phyloP scores from a whole-genome alignment of 345 rosid genomes.

The Nasturtium officinale region DNA sequence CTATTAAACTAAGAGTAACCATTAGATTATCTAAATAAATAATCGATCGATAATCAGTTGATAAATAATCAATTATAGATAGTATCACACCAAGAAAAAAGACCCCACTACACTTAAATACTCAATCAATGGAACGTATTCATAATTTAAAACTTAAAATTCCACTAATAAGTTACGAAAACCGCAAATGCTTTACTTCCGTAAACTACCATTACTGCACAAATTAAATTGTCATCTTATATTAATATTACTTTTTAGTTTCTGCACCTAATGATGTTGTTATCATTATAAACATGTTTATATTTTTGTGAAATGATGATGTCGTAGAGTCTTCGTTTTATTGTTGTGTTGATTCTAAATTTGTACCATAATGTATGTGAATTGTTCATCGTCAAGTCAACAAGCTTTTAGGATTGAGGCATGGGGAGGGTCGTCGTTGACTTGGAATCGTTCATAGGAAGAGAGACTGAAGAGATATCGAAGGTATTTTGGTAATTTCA shows the following conservation, averaged over 20 bases:
- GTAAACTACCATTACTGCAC: neutral
- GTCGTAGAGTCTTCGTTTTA: neutral
- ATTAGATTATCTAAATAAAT: neutral
- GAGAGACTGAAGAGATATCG: neutral
- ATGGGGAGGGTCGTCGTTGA: slow-evolving; percentile 29
- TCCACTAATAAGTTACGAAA: slow-evolving; percentile 6
- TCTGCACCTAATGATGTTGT: slow-evolving; percentile 1
- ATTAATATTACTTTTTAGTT: neutral
- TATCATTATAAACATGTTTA: neutral
- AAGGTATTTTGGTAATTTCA: neutral
- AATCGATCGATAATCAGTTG: no score
- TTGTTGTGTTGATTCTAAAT: neutral
- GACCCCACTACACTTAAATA: slow-evolving; percentile 6
- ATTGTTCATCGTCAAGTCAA: neutral
- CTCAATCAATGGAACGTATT: neutral
- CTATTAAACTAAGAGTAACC: neutral
- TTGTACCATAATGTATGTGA: neutral
- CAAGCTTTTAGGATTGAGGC: neutral
- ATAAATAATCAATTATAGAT: neutral
- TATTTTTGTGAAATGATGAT: neutral
- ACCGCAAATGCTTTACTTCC: neutral
- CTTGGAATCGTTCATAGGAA: slow-evolving; percentile 10
- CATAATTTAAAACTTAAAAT: neutral
- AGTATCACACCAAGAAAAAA: neutral
- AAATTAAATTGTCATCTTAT: neutral